Evolutionary conservation across 805 yeast species (phyloP).

Genomic region (Lachancea fermentati): DNA sequence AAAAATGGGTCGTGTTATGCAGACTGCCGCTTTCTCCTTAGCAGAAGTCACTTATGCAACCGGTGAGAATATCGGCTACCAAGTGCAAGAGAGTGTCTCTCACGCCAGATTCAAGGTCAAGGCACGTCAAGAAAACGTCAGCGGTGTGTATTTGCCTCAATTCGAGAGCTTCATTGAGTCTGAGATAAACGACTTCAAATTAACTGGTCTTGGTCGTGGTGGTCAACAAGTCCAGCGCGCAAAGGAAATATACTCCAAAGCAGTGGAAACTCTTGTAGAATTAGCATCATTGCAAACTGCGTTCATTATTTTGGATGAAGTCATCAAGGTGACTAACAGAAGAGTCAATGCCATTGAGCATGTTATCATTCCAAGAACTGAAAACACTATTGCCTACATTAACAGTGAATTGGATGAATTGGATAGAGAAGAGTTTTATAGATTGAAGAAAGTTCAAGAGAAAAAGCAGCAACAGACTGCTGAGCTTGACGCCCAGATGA

Average conservation of each 20-base stretch:
- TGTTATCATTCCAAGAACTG: slow-evolving; percentile 95
- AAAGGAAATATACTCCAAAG: slow-evolving; percentile 84
- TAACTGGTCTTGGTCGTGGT: slow-evolving; percentile 97
- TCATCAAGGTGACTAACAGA: slow-evolving; percentile 94
- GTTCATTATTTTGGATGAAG: slow-evolving; percentile 93
- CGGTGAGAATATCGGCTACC: slow-evolving; percentile 92
- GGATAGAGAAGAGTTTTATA: slow-evolving; percentile 96
- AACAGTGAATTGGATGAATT: slow-evolving; percentile 95
- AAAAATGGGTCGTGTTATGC: slow-evolving; percentile 98
- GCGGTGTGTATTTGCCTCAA: slow-evolving; percentile 92
- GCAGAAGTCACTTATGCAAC: slow-evolving; percentile 98
- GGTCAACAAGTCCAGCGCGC: slow-evolving; percentile 98
- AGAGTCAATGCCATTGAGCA: slow-evolving; percentile 99
- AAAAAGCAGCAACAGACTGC: slow-evolving; percentile 82
- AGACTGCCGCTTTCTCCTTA: slow-evolving; percentile 92
- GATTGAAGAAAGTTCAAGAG: slow-evolving; percentile 93
- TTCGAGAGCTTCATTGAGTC: slow-evolving; percentile 83
- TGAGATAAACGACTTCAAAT: slow-evolving; percentile 84
- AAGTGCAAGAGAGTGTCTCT: slow-evolving; percentile 90
- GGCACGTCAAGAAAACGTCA: slow-evolving; percentile 92
- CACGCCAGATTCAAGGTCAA: slow-evolving; percentile 85
- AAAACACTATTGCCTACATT: slow-evolving; percentile 86
- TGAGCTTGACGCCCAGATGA: slow-evolving; percentile 50
- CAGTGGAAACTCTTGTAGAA: slow-evolving; percentile 95
- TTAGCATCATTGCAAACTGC: slow-evolving; percentile 96